A percentile compares a stretch with the other conserved stretches of the same genome.
phyloP scores from a whole-genome alignment of 768 basidiomycete species.

The Macrolepiota albuminosa region DNA sequence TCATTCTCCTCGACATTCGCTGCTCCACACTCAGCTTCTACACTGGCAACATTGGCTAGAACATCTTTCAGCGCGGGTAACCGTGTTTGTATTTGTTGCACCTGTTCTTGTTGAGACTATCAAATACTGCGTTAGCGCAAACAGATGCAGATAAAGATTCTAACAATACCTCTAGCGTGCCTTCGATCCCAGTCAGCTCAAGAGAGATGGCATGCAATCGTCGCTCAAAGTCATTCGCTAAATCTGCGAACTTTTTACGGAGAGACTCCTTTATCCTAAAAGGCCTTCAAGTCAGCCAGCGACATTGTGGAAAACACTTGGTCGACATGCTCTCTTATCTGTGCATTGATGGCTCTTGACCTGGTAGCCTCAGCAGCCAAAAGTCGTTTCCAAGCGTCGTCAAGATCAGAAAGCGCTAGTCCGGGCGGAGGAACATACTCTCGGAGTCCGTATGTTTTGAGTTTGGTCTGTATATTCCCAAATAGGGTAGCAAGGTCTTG shows the following conservation, averaged over 20 bases:
- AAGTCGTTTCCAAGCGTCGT: constrained; percentile 70
- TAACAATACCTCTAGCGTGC: constrained; percentile 63
- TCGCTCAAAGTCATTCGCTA: constrained; percentile 74
- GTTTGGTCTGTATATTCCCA: constrained; percentile 90
- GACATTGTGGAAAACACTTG: background rate
- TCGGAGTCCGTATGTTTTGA: constrained; percentile 83
- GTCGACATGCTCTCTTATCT: constrained; percentile 73
- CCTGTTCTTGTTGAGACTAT: constrained; percentile 71
- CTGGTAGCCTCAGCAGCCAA: constrained; percentile 70
- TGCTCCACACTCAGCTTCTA: constrained; percentile 71
- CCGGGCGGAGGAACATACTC: constrained; percentile 80
- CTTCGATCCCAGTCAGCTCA: constrained; percentile 71
- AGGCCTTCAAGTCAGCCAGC: background rate
- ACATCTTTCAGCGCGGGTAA: constrained; percentile 61
- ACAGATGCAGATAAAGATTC: background rate
- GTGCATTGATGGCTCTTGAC: constrained; percentile 81
- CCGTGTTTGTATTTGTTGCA: constrained; percentile 58
- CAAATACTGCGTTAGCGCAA: background rate
- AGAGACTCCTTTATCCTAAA: constrained; percentile 77
- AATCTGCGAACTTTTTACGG: constrained; percentile 69
- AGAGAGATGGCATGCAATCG: constrained; percentile 61
- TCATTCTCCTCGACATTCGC: constrained; percentile 98
- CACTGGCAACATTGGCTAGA: constrained; percentile 49
- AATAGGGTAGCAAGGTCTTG: constrained; percentile 86
- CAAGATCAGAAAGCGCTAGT: constrained; percentile 67